Base-by-base conservation (phyloP, 805 yeast species). In the Schwanniomyces pseudopolymorphus region DNA sequence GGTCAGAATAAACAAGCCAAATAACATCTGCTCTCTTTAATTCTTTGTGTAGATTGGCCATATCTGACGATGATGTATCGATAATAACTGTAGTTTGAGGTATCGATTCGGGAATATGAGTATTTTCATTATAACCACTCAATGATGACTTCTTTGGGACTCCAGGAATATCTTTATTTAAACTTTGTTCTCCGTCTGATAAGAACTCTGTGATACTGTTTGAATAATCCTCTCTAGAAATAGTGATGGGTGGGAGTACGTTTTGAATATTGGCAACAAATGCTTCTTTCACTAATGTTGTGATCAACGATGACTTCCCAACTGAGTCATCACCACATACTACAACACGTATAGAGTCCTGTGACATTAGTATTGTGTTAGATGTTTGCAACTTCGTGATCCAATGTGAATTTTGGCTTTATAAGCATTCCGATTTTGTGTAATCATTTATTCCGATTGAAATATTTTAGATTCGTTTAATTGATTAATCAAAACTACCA, bases 301-400 rank as follows among this genome's bases (percentile, higher is more conserved):
- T 83, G 19, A 92, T 81, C 41, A 94, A 69, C 24, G 89, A 81
- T 4, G 91, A 83, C 59, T 89, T 89, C 1, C 96, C 96, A 3
- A 89, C 96, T 20, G 89, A 87, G 50, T 88, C 95, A 67, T 94
- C 99, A 9, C 99, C 99, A 64, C 97, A 90, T 0, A 94, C 84
- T 0, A 89, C 96, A 0, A 94, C 85, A 47, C 96, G 69, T 25
- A 92, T 81, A 1, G 80, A 76, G 44, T 80, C 83, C 62, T 52
- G 50, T n/a, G 62, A 49, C 63, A 48, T 48, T 17, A 11, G 19
- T 31, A 5, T 20, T 13, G n/a, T 17, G 14, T 16, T 16, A 3
- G 19, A 14, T 16, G 13, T 31, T 31, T 31, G 35, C 35, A 31
- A 31, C 35, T 31, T 31, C 10, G 35, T 31, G 35, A 31, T 31